These are phyloP conservation scores for Pleurotus djamor DNA, from an alignment of 768 basidiomycete genomes.

Conservation along the genomic window DNA sequence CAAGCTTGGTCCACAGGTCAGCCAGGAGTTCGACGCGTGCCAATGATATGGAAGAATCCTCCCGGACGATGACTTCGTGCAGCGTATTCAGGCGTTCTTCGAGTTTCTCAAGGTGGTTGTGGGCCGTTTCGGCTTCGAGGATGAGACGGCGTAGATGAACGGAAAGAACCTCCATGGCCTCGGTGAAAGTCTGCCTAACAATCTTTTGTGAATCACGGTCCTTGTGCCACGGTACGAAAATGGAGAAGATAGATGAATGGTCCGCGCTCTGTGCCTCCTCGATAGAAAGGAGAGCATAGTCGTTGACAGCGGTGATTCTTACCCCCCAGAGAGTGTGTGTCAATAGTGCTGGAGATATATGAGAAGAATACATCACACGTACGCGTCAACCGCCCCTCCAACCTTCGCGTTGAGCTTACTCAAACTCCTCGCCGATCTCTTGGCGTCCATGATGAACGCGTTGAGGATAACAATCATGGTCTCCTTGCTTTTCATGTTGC, in stretches of 20 bases:
- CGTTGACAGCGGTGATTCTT: conserved; percentile 77
- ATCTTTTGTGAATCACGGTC: conserved; percentile 35
- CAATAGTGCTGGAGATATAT: not conserved
- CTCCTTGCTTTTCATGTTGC: conserved; percentile 62
- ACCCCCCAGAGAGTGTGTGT: conserved; percentile 4
- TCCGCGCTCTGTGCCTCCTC: conserved; percentile 34
- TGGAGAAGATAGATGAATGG: conserved; percentile 24
- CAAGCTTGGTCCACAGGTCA: conserved; percentile 68
- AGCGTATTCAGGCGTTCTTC: conserved; percentile 58
- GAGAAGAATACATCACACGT: conserved; percentile 16
- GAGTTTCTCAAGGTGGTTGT: conserved; percentile 54
- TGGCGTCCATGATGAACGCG: conserved; percentile 61
- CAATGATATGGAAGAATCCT: conserved; percentile 42
- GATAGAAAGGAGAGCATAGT: conserved; percentile 64
- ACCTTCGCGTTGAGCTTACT: conserved; percentile 65
- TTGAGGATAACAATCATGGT: conserved; percentile 46
- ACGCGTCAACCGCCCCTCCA: conserved; percentile 76
- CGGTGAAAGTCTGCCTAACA: conserved; percentile 51
- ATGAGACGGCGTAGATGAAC: conserved; percentile 51
- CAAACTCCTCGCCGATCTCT: conserved; percentile 54
- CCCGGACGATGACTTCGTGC: conserved; percentile 58
- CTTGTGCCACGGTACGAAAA: conserved; percentile 37
- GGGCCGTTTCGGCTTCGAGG: conserved; percentile 62
- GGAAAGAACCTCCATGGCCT: conserved; percentile 62
- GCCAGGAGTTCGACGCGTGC: conserved; percentile 57